These are phyloP conservation scores for Stemphylium lycopersici DNA, from an alignment of 2,329 filamentous ascomycete genomes.

Conservation along the genomic window DNA sequence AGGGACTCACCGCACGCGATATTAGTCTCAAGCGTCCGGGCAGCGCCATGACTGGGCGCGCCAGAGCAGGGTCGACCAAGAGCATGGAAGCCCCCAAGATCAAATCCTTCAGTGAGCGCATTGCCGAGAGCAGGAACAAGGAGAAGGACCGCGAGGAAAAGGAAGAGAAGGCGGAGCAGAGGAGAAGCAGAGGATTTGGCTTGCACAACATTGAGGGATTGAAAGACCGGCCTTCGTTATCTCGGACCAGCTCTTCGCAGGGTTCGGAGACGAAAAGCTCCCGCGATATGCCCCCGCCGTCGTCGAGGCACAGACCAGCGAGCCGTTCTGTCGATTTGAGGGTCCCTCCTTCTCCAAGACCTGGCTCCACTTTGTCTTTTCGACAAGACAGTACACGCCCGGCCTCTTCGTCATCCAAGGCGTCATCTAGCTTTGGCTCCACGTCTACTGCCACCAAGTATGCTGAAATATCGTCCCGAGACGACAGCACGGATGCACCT, in stretches of 20 bases:
- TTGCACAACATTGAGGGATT: constrained; percentile 37
- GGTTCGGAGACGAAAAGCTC: constrained; percentile 30
- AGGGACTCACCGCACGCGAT: constrained; percentile 79
- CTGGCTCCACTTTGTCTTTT: constrained; percentile 31
- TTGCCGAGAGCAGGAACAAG: constrained; percentile 68
- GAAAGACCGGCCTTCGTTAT: constrained; percentile 29
- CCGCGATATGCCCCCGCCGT: constrained; percentile 25
- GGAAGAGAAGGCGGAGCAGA: constrained; percentile 51
- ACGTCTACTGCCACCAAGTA: constrained; percentile 36
- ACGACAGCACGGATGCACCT: constrained; percentile 58
- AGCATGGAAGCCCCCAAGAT: constrained; percentile 31
- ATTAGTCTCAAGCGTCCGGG: constrained; percentile 75
- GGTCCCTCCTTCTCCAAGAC: constrained; percentile 21
- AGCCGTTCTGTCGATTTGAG: constrained; percentile 24
- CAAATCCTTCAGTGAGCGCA: constrained; percentile 82
- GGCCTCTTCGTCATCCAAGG: constrained; percentile 28
- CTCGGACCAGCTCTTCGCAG: constrained; percentile 36
- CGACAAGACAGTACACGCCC: constrained; percentile 27
- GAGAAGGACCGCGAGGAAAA: constrained; percentile 54
- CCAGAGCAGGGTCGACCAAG: constrained; percentile 53
- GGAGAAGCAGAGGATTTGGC: constrained; percentile 51
- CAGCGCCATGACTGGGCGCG: constrained; percentile 14
- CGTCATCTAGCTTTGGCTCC: constrained; percentile 29
- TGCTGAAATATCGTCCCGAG: constrained; percentile 38
- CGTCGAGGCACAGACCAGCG: constrained; percentile 18